phyloP scores from a whole-genome alignment of 345 rosid species.

The Lepidium sativum region DNA sequence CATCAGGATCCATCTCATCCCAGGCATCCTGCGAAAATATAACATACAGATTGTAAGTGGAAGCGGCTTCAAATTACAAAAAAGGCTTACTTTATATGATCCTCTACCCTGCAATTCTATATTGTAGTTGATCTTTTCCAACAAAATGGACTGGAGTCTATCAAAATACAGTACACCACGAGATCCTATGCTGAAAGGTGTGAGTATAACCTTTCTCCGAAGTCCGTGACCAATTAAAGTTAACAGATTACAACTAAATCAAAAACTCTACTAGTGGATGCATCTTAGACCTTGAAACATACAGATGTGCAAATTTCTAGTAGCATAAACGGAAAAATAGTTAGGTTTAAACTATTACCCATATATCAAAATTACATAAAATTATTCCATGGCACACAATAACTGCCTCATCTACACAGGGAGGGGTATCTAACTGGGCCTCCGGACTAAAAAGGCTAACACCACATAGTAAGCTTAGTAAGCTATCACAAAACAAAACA shows the following conservation, averaged over 20 bases:
- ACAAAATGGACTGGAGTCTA: slow-evolving; percentile 3
- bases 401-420: not conserved
- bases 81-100: not conserved
- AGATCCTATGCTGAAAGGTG: not conserved
- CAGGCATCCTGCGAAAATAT: slow-evolving; percentile 56
- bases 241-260: not conserved
- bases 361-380: not conserved
- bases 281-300: not conserved
- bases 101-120: not conserved
- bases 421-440: not conserved
- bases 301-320: not conserved
- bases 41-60: not conserved
- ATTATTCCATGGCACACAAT: not conserved
- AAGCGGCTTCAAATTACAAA: slow-evolving; percentile 5
- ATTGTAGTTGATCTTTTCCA: not conserved
- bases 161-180: not conserved
- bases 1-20: slow-evolving; percentile 95
- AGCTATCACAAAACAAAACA: not conserved
- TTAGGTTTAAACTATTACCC: not conserved
- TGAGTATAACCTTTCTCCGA: not conserved
- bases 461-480: not conserved
- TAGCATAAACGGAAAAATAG: not conserved
- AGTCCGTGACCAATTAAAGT: not conserved
- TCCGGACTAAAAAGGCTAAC: not conserved
- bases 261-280: not conserved